These are phyloP conservation scores for Conringia planisiliqua DNA, from an alignment of 345 rosid species.

Conservation along the genomic window DNA sequence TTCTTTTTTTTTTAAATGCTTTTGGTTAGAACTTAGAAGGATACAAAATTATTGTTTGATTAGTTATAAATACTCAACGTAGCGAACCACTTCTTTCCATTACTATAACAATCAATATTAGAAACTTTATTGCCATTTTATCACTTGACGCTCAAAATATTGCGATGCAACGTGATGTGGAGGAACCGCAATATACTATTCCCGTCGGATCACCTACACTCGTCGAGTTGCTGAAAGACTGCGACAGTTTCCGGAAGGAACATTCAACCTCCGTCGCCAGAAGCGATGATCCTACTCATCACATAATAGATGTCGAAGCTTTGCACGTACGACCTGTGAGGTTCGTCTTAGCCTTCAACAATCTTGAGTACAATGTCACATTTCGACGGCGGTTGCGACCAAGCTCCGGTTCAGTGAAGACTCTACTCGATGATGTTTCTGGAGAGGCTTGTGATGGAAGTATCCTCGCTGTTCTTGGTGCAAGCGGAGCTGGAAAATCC, in stretches of 20 bases:
- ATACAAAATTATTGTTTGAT: neutral
- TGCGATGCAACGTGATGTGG: neutral
- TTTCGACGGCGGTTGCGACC: neutral
- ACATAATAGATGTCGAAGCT: neutral
- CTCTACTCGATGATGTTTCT: neutral
- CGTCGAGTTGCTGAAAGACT: neutral
- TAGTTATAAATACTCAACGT: neutral
- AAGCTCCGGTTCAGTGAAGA: neutral
- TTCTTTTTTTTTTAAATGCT: neutral
- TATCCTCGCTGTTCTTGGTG: neutral
- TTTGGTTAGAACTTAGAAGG: neutral
- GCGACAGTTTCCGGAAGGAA: constrained; percentile 1
- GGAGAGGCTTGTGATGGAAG: neutral
- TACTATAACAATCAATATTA: neutral
- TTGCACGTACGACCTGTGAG: neutral
- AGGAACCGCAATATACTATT: neutral
- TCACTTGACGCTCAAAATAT: neutral
- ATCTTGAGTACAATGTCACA: neutral
- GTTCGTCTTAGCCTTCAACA: neutral
- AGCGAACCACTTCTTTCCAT: neutral
- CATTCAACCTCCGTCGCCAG: neutral
- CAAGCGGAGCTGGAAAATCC: neutral
- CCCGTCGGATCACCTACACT: neutral
- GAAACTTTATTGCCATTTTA: neutral
- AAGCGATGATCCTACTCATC: neutral